Evolutionary conservation across 2,329 filamentous ascomycete species (phyloP).

Genomic region (Metarhizium anisopliae): DNA sequence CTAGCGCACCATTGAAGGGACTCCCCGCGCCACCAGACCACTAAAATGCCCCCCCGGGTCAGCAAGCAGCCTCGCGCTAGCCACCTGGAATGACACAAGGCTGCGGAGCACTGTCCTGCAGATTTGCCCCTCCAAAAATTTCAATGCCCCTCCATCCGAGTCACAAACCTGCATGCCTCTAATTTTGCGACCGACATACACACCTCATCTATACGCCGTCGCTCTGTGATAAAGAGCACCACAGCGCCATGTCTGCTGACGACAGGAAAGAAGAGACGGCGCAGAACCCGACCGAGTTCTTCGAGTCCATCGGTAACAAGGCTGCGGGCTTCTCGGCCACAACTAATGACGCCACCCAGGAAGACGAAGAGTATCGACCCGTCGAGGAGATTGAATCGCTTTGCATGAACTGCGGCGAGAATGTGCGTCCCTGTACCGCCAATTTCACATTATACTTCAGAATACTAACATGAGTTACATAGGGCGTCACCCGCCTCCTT

Average conservation of each 20-base stretch:
- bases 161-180: background rate
- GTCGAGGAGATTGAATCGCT: conserved; percentile 68
- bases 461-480: background rate
- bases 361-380: conserved; percentile 40
- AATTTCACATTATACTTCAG: background rate
- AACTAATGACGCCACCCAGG: conserved; percentile 23
- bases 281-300: conserved; percentile 42
- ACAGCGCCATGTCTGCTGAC: conserved; percentile 30
- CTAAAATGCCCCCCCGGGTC: background rate
- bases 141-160: conserved; percentile 11
- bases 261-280: conserved; percentile 27
- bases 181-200: background rate
- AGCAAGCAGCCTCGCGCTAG: too few relatives aligned
- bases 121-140: conserved; percentile 15
- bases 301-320: conserved; percentile 54
- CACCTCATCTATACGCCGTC: conserved; percentile 2
- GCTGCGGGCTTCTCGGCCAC: conserved; percentile 40
- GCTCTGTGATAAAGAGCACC: conserved; percentile 8
- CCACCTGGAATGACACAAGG: conserved; percentile 7
- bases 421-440: conserved; percentile 40
- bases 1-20: background rate
- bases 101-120: background rate
- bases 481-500: conserved; percentile 80
- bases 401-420: conserved; percentile 79
- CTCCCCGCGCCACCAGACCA: background rate